A percentile compares a stretch with the other conserved stretches of the same genome.
These are phyloP conservation scores for Mallotus repandus DNA, from an alignment of 441 rosid genomes.

Conservation along the genomic window DNA sequence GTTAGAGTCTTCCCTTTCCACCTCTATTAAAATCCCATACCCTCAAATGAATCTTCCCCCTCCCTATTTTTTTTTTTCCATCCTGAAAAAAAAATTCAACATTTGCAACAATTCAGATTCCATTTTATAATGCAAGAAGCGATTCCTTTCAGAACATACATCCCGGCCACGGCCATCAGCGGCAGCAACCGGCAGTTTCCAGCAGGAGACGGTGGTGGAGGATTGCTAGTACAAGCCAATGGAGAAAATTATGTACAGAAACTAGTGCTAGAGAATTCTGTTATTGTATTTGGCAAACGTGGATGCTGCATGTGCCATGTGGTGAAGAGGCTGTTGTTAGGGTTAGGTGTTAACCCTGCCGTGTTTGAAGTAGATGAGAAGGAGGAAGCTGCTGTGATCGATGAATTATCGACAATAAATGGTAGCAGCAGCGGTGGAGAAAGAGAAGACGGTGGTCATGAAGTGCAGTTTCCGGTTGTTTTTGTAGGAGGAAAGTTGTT, in stretches of 20 bases:
- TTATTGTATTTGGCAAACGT: slow-evolving; percentile 59
- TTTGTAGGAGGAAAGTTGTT: slow-evolving; percentile 76
- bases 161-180: slow-evolving; percentile 26
- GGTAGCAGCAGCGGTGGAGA: slow-evolving; percentile 1
- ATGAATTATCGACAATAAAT: slow-evolving; percentile 34
- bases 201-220: background rate
- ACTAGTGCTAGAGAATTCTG: slow-evolving; percentile 63
- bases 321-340: slow-evolving; percentile 55
- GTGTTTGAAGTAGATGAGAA: slow-evolving; percentile 59
- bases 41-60: background rate
- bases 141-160: slow-evolving; percentile 40
- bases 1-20: slow-evolving; percentile 38
- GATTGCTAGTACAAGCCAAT: background rate
- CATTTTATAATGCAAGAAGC: slow-evolving; percentile 57
- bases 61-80: background rate
- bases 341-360: slow-evolving; percentile 73
- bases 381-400: slow-evolving; percentile 45
- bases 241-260: slow-evolving; percentile 22
- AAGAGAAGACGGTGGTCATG: background rate
- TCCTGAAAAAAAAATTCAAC: background rate
- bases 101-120: background rate
- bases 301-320: slow-evolving; percentile 92
- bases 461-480: slow-evolving; percentile 61
- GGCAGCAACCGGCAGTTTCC: slow-evolving; percentile 17
- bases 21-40: slow-evolving; percentile 4